Percentiles rank a stretch among this genome's conserved stretches.
phyloP scores from a whole-genome alignment of 257 asterid genomes.

The Solanum bulbocastanum region DNA sequence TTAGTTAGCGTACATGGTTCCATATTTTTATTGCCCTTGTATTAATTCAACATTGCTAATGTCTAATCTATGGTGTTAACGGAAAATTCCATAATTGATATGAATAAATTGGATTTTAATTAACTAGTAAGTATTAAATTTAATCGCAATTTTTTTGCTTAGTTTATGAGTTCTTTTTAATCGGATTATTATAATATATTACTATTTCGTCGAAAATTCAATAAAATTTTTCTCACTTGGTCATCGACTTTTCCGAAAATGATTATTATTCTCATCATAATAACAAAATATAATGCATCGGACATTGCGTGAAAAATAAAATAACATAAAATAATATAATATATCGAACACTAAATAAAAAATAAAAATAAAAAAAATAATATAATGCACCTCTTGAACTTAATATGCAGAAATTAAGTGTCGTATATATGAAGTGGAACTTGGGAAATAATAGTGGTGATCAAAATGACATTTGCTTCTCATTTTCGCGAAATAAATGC shows the following conservation, averaged over 20 bases:
- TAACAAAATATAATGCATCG: neutral
- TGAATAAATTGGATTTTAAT: too few relatives aligned
- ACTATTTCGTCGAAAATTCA: too few relatives aligned
- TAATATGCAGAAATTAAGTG: neutral
- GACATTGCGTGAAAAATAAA: too few relatives aligned
- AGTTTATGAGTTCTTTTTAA: neutral
- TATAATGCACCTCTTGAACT: neutral
- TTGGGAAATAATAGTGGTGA: neutral
- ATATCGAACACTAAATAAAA: too few relatives aligned
- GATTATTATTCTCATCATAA: too few relatives aligned
- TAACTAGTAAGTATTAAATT: too few relatives aligned
- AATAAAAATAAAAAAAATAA: too few relatives aligned
- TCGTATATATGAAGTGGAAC: neutral
- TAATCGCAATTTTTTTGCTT: neutral
- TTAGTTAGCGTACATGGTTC: too few relatives aligned
- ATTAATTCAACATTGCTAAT: neutral
- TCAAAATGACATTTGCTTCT: neutral
- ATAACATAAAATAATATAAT: too few relatives aligned
- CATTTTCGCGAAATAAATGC: neutral
- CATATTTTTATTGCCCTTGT: neutral
- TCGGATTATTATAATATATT: too few relatives aligned
- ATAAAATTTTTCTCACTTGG: neutral
- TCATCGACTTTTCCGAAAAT: neutral
- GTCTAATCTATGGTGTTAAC: neutral
- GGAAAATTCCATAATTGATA: too few relatives aligned